phyloP scores from a whole-genome alignment of 2,329 filamentous ascomycete species.

The Clarireedia sp. region DNA sequence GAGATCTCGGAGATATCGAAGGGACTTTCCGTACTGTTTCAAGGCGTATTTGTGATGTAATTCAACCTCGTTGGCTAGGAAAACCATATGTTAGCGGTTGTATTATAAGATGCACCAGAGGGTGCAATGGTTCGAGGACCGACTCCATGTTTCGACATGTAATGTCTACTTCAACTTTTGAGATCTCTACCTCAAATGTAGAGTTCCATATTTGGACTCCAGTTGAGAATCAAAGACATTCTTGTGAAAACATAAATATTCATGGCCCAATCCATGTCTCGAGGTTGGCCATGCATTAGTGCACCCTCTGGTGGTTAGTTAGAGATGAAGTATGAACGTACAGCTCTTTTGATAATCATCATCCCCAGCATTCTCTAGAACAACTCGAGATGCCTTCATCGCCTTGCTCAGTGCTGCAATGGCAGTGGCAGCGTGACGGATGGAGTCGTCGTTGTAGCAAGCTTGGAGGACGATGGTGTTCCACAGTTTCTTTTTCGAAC shows the following conservation, averaged over 20 bases:
- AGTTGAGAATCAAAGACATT: too few relatives aligned
- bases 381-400: not conserved
- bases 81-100: not conserved
- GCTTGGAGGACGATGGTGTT: conserved; percentile 16
- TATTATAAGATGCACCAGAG: not conserved
- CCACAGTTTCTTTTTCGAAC: conserved; percentile 14
- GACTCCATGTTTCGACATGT: not conserved
- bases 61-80: not conserved
- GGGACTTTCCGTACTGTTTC: conserved; percentile 16
- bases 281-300: too few relatives aligned
- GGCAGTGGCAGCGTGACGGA: conserved; percentile 14
- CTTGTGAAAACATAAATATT: too few relatives aligned
- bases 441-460: conserved; percentile 12
- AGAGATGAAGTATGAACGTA: not conserved
- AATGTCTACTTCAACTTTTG: too few relatives aligned
- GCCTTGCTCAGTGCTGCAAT: conserved; percentile 19
- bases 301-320: too few relatives aligned
- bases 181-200: too few relatives aligned
- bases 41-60: conserved; percentile 17
- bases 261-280: too few relatives aligned
- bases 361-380: not conserved
- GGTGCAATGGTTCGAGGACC: too few relatives aligned
- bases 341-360: not conserved
- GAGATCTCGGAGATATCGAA: conserved; percentile 12
- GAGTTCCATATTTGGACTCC: too few relatives aligned